A percentile compares a stretch with the other conserved stretches of the same genome.
Evolutionary conservation across 441 rosid genomes (phyloP).

Genomic region (Corymbia calophylla): DNA sequence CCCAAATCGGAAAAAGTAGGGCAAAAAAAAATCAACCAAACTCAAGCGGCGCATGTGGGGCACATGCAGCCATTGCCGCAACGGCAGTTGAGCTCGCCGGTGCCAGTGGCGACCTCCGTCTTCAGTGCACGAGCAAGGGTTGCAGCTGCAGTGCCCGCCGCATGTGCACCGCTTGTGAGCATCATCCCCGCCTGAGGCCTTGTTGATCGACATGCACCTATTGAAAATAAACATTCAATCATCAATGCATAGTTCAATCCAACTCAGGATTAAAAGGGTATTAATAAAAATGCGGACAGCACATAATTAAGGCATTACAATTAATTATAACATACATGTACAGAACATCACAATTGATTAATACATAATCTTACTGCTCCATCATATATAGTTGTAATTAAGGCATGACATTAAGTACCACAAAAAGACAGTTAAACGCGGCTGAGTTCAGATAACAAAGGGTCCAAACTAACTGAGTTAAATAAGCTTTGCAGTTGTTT

Average conservation of each 20-base stretch:
- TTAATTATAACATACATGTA: not conserved
- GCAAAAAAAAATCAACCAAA: not conserved
- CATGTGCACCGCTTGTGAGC: not conserved
- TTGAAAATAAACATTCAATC: not conserved
- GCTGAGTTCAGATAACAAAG: not conserved
- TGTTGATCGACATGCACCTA: not conserved
- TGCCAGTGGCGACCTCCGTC: not conserved
- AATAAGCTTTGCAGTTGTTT: not conserved
- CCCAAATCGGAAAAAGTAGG: not conserved
- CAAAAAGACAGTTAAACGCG: not conserved
- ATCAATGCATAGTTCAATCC: not conserved
- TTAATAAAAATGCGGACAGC: not conserved
- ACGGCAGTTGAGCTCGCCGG: constrained; percentile 28
- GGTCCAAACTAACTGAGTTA: not conserved
- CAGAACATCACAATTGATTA: not conserved
- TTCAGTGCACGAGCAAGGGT: not conserved
- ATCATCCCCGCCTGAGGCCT: not conserved
- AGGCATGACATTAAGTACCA: not conserved
- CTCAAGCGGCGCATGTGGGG: constrained; percentile 20
- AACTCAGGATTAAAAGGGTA: not conserved
- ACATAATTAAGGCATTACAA: not conserved
- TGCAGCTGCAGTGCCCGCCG: not conserved
- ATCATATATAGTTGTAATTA: not conserved
- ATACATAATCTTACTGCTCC: not conserved
- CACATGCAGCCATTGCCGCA: constrained; percentile 49